Conservation (phyloP, 2,329 filamentous ascomycete species). For the Beauveria rudraprayagi region DNA sequence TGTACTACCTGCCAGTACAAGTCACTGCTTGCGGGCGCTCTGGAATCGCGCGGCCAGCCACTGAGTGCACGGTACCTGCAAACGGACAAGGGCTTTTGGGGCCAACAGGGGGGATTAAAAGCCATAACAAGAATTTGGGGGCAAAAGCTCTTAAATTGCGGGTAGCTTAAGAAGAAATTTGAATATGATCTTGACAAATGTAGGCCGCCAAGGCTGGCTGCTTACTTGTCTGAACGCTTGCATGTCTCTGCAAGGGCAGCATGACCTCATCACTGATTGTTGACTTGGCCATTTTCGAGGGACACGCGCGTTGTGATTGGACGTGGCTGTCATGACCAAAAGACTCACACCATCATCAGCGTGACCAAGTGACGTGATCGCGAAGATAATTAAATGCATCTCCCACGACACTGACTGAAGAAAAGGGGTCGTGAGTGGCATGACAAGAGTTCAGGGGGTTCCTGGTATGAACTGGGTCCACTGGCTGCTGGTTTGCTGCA, state of each 20-base stretch:
- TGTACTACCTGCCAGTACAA: background rate
- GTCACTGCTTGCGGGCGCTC: background rate
- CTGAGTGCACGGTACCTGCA: background rate
- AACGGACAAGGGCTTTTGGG: no score
- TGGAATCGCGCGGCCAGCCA: background rate
- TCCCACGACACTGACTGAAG: background rate
- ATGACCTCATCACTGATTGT: conserved; percentile 8
- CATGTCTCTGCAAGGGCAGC: background rate
- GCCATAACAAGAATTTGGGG: background rate
- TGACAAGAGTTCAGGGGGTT: background rate
- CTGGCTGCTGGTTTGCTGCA: background rate
- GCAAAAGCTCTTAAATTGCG: background rate
- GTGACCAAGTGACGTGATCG: background rate
- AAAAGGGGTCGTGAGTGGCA: conserved; percentile 3
- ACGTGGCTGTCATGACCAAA: background rate
- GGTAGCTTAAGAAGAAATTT: background rate
- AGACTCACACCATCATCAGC: background rate
- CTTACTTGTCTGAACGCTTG: background rate
- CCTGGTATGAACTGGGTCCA: background rate
- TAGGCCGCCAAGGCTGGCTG: no score
- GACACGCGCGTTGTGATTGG: background rate
- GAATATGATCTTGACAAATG: no score
- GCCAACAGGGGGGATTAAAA: background rate
- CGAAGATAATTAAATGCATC: background rate
- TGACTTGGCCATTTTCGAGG: conserved; percentile 3